phyloP scores from a whole-genome alignment of 345 rosid genomes.

The Pugionium cornutum region DNA sequence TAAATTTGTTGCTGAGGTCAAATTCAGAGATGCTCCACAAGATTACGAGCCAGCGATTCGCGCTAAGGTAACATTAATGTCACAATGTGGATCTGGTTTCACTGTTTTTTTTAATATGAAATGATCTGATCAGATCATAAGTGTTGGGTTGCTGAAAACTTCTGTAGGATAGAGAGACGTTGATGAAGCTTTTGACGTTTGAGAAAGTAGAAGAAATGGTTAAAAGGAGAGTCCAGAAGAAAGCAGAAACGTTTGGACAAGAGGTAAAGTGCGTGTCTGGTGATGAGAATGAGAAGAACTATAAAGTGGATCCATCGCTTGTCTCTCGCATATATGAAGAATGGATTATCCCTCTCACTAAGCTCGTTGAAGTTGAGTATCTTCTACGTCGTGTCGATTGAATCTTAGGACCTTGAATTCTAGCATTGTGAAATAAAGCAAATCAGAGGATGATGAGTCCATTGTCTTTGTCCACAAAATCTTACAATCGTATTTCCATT shows the following conservation, averaged over 20 bases:
- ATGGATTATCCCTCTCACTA: conserved; percentile 90
- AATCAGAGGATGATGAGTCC: background rate
- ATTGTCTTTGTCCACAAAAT: conserved; percentile 4
- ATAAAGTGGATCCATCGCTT: conserved; percentile 65
- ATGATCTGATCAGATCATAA: background rate
- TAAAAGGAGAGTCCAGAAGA: conserved; percentile 79
- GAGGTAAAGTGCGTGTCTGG: conserved; percentile 43
- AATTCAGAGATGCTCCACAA: conserved; percentile 63
- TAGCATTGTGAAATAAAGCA: background rate
- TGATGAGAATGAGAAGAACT: conserved; percentile 26
- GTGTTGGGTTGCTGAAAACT: conserved; percentile 1
- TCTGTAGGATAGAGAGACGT: conserved; percentile 61
- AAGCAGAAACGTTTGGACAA: conserved; percentile 71
- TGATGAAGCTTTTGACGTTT: conserved; percentile 75
- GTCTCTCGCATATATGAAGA: conserved; percentile 70
- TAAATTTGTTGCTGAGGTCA: conserved; percentile 85
- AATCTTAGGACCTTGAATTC: conserved; percentile 10
- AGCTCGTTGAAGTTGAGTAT: conserved; percentile 73
- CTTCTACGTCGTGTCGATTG: conserved; percentile 78
- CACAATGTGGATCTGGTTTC: background rate
- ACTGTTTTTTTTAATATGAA: background rate
- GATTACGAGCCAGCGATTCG: conserved; percentile 75
- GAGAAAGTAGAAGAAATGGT: conserved; percentile 71
- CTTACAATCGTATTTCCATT: background rate
- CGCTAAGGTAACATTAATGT: conserved; percentile 52